Conservation (phyloP, 768 basidiomycete species). For the Mycena olivaceomarginata region DNA sequence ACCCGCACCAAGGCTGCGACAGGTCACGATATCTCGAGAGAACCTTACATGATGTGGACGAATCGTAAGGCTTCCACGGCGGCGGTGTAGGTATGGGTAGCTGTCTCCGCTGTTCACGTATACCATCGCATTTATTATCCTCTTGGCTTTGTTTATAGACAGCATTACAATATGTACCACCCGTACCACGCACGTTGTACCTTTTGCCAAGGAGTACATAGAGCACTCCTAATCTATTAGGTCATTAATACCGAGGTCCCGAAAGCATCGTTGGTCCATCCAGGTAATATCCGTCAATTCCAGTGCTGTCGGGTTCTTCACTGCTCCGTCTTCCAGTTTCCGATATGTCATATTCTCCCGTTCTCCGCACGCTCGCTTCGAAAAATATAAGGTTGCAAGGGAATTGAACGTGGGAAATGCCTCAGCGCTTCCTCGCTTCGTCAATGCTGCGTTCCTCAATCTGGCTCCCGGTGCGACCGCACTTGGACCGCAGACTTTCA, state of each 20-base stretch:
- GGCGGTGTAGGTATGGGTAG: constrained; percentile 53
- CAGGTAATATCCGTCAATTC: background rate
- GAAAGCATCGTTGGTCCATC: background rate
- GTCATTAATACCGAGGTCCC: constrained; percentile 33
- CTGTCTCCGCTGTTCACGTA: constrained; percentile 42
- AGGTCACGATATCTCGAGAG: constrained; percentile 80
- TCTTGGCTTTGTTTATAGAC: constrained; percentile 41
- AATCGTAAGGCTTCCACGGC: constrained; percentile 79
- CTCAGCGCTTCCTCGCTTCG: constrained; percentile 20
- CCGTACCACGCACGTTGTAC: constrained; percentile 35
- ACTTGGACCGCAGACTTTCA: constrained; percentile 8
- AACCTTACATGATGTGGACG: constrained; percentile 93
- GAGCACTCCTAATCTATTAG: constrained; percentile 37
- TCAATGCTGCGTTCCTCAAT: constrained; percentile 3
- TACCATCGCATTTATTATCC: constrained; percentile 30
- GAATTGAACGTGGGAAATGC: constrained; percentile 18
- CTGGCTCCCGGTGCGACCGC: constrained; percentile 15
- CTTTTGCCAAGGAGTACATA: constrained; percentile 18
- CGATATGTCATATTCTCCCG: background rate
- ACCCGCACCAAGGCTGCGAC: constrained; percentile 77
- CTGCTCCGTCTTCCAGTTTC: background rate
- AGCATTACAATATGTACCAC: constrained; percentile 43
- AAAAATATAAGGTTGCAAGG: background rate
- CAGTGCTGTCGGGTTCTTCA: background rate
- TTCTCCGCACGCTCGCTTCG: background rate